phyloP scores from a whole-genome alignment of 345 rosid species.

The Noccaea caerulescens region DNA sequence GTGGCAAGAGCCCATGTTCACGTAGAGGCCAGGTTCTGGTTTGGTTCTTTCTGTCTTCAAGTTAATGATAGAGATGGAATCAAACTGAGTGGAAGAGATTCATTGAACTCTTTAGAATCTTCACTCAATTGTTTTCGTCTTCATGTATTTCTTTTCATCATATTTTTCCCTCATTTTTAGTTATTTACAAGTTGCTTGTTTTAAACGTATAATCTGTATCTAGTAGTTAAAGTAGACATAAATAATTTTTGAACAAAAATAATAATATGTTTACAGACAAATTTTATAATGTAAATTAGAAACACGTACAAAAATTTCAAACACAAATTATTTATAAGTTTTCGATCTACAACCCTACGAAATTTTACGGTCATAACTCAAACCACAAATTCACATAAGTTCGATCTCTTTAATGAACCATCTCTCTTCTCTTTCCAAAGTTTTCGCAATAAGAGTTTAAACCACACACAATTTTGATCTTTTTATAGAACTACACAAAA shows the following conservation, averaged over 20 bases:
- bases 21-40: conserved; percentile 19
- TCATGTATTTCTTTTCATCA: conserved; percentile 10
- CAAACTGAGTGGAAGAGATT: conserved; percentile 32
- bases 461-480: background rate
- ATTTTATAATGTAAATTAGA: background rate
- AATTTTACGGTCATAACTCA: background rate
- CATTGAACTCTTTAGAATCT: conserved; percentile 31
- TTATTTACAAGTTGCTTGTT: conserved; percentile 1
- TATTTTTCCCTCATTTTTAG: conserved; percentile 4
- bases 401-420: no score
- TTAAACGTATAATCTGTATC: background rate
- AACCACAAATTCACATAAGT: background rate
- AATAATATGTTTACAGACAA: background rate
- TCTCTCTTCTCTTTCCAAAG: no score
- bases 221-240: background rate
- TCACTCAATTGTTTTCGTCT: conserved; percentile 17
- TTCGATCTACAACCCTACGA: background rate
- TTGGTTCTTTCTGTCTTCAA: conserved; percentile 15
- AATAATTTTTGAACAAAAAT: background rate
- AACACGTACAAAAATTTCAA: background rate
- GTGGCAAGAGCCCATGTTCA: conserved; percentile 32
- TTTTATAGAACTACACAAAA: background rate
- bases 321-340: background rate
- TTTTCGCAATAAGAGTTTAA: no score
- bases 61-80: conserved; percentile 26